These are phyloP conservation scores for Heliamphora ciliata DNA, from an alignment of 179 eudicot genomes.

Conservation along the genomic window DNA sequence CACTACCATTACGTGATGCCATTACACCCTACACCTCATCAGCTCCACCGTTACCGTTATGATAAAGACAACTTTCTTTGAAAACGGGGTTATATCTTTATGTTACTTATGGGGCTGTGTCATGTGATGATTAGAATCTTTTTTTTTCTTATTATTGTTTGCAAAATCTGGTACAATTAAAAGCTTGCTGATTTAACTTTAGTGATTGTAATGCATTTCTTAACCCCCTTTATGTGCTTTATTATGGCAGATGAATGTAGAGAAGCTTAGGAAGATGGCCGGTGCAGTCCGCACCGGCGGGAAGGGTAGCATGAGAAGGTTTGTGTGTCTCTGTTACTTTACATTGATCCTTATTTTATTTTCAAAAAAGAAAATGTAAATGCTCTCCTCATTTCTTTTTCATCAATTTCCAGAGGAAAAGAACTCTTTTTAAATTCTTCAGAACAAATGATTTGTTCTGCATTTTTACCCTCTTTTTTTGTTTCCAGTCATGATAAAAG, in stretches of 20 bases:
- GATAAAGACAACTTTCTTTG: no score
- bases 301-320: constrained; percentile 80
- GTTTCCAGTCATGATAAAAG: not conserved
- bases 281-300: constrained; percentile 82
- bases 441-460: not conserved
- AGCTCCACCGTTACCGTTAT: no score
- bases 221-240: not conserved
- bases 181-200: not conserved
- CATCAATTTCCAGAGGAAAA: not conserved
- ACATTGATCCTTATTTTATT: not conserved
- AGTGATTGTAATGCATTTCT: not conserved
- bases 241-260: constrained; percentile 58
- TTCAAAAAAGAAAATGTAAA: no score
- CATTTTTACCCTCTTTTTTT: not conserved
- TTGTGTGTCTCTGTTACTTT: not conserved
- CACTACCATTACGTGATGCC: no score
- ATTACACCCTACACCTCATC: no score
- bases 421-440: not conserved
- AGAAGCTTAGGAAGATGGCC: constrained; percentile 81
- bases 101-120: not conserved
- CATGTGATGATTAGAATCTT: not conserved
- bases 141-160: not conserved
- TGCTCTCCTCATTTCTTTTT: not conserved
- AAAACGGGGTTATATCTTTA: not conserved
- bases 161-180: not conserved